Evolutionary conservation across 2,329 filamentous ascomycete species (phyloP), one percentile per base, ranked within the genome.

Genomic region (Alternaria viburni): DNA sequence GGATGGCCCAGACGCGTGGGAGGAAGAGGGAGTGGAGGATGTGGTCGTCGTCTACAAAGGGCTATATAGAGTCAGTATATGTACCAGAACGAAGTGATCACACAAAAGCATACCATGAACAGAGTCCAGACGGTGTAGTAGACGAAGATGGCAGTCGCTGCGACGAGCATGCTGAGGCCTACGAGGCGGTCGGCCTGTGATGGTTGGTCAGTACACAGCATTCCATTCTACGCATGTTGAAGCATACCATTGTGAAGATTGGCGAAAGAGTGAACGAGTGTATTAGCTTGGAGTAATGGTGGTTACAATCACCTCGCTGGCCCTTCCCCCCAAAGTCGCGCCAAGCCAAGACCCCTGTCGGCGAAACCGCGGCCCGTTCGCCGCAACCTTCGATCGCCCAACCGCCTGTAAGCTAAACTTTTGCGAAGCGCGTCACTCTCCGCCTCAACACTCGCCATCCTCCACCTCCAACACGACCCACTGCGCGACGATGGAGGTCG

Each of bases 121-220:
- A 99, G 87, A 26, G 96, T 97, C 96, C 96, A 99, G 82, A 97
- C 88, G 68, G 93, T 96, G 85, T 99, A 99, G 88, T 99, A 99
- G 75, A 91, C 85, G 81, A 92, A 93, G 79, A 92, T 88, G 74
- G 86, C 85, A 69, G 90, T 89, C 75, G 90, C 90, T 84, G 87
- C 85, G 81, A 91, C 84, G 80, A 93, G 89, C 90, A 92, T 92
- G 81, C 86, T 88, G 82, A 91, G 86, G 82, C 90, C 90, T 72
- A 91, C 86, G 71, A 91, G 87, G 89, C 93, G 94, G 88, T 97
- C 96, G 84, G 97, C 91, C 96, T 99, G 81, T 15, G 13, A 30
- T 28, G n/a, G 69, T 58, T 69, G 41, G 67, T 46, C 17, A 41
- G 17, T 23, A n/a, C 54, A 12, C 4, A 17, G 23, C 21, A 25